These are phyloP conservation scores for Neopestalotiopsis sp. DNA, from an alignment of 2,329 filamentous ascomycete species.

Conservation along the genomic window DNA sequence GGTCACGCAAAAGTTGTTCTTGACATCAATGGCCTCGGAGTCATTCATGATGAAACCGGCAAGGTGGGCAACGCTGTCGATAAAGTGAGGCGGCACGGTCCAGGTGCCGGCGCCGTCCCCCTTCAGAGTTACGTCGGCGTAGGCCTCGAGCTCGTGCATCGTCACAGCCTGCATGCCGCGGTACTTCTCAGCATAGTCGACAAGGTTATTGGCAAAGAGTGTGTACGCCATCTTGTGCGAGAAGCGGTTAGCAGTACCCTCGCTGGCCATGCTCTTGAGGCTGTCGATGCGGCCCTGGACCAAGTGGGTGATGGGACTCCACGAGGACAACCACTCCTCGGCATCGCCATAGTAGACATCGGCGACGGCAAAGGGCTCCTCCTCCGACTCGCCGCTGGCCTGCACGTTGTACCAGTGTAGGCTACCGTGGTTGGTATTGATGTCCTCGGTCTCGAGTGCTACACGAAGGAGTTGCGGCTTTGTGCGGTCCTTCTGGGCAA, in stretches of 20 bases:
- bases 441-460: conserved; percentile 43
- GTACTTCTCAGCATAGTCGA: conserved; percentile 44
- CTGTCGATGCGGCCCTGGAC: conserved; percentile 55
- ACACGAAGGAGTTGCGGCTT: conserved; percentile 40
- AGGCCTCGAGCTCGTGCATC: conserved; percentile 38
- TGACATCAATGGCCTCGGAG: conserved; percentile 39
- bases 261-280: conserved; percentile 55
- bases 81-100: conserved; percentile 47
- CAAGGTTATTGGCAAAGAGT: conserved; percentile 40
- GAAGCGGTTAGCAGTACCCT: conserved; percentile 64
- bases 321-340: conserved; percentile 52
- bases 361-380: conserved; percentile 51
- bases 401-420: not conserved
- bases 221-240: conserved; percentile 70
- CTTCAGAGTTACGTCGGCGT: conserved; percentile 40
- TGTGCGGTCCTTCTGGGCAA: conserved; percentile 36
- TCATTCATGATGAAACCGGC: conserved; percentile 48
- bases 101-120: conserved; percentile 35
- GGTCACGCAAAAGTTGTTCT: conserved; percentile 41
- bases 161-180: conserved; percentile 47
- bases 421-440: conserved; percentile 44
- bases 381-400: not conserved
- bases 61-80: conserved; percentile 44
- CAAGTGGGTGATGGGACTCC: conserved; percentile 62
- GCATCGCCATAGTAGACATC: conserved; percentile 57